These are phyloP conservation scores for Cryphonectria radicalis DNA, from an alignment of 2,329 filamentous ascomycete species.

Conservation along the genomic window DNA sequence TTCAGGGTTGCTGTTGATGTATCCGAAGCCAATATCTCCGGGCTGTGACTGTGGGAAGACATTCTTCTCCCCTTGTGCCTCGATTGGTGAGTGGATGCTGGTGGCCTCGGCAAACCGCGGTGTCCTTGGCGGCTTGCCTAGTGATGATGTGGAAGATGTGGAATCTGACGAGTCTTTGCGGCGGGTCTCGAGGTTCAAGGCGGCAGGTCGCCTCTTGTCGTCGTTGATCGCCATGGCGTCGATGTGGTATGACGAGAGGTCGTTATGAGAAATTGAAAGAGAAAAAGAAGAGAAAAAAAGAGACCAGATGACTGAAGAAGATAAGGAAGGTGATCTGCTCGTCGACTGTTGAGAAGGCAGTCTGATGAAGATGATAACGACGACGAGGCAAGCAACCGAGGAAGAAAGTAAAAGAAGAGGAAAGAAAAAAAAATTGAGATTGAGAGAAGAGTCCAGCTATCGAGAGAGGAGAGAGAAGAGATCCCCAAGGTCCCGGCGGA, in stretches of 20 bases:
- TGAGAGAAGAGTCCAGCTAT: slow-evolving; percentile 57
- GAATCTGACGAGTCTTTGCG: slow-evolving; percentile 56
- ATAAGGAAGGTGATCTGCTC: slow-evolving; percentile 33
- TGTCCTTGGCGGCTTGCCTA: slow-evolving; percentile 69
- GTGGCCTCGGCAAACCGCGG: slow-evolving; percentile 84
- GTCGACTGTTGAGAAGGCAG: slow-evolving; percentile 37
- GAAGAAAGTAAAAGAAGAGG: slow-evolving; percentile 37
- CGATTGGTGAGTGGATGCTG: slow-evolving; percentile 76
- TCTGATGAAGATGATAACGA: not conserved
- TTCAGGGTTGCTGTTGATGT: slow-evolving; percentile 69
- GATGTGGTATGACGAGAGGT: slow-evolving; percentile 36
- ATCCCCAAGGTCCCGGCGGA: slow-evolving; percentile 38
- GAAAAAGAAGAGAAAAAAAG: slow-evolving; percentile 19
- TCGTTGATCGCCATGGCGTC: slow-evolving; percentile 43
- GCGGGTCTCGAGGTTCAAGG: slow-evolving; percentile 56
- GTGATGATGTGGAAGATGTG: slow-evolving; percentile 57
- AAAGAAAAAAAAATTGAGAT: slow-evolving; percentile 41
- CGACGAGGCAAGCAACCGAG: slow-evolving; percentile 39
- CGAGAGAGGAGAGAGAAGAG: slow-evolving; percentile 49
- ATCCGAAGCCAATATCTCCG: slow-evolving; percentile 90
- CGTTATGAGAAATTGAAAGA: slow-evolving; percentile 30
- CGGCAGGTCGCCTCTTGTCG: slow-evolving; percentile 61
- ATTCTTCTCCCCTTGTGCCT: slow-evolving; percentile 55
- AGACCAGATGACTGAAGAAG: slow-evolving; percentile 22
- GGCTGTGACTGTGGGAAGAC: slow-evolving; percentile 70